phyloP scores from a whole-genome alignment of 257 asterid species.

The Knoxia roxburghii region DNA sequence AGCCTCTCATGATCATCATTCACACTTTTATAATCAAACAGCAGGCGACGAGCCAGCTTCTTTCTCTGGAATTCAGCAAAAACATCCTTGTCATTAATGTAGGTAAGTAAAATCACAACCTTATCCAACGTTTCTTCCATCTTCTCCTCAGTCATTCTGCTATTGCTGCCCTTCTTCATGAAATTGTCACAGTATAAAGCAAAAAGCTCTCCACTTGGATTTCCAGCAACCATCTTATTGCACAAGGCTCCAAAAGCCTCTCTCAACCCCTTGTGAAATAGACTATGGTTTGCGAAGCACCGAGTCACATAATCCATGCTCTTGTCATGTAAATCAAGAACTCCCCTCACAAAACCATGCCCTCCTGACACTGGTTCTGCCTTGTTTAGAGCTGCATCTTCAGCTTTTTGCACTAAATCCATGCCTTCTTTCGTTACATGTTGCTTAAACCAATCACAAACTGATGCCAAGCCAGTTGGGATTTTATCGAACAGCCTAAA shows the following conservation, averaged over 20 bases:
- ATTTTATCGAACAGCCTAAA: conserved; percentile 41
- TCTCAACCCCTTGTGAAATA: conserved; percentile 47
- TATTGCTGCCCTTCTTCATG: conserved; percentile 42
- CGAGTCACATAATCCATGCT: conserved; percentile 33
- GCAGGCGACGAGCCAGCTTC: conserved; percentile 52
- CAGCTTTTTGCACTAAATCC: no score
- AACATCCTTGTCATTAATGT: conserved; percentile 48
- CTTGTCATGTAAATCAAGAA: conserved; percentile 46
- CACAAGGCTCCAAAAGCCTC: no score
- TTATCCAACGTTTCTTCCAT: conserved; percentile 48
- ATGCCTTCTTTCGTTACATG: no score
- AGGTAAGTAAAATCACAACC: conserved; percentile 44
- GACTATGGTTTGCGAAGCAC: conserved; percentile 35
- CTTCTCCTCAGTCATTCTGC: no score
- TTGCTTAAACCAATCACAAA: no score
- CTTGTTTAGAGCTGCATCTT: no score
- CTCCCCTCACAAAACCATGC: conserved; percentile 41
- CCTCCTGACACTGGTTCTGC: conserved; percentile 43
- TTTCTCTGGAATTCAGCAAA: conserved; percentile 58
- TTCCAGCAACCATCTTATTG: conserved; percentile 38
- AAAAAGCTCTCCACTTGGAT: conserved; percentile 41
- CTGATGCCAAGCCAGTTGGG: conserved; percentile 34
- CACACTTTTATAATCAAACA: conserved; percentile 47
- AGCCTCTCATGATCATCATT: conserved; percentile 51
- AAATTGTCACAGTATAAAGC: conserved; percentile 49